Base-by-base conservation (phyloP, 106 monocot species). In the Vanilla planifolia region DNA sequence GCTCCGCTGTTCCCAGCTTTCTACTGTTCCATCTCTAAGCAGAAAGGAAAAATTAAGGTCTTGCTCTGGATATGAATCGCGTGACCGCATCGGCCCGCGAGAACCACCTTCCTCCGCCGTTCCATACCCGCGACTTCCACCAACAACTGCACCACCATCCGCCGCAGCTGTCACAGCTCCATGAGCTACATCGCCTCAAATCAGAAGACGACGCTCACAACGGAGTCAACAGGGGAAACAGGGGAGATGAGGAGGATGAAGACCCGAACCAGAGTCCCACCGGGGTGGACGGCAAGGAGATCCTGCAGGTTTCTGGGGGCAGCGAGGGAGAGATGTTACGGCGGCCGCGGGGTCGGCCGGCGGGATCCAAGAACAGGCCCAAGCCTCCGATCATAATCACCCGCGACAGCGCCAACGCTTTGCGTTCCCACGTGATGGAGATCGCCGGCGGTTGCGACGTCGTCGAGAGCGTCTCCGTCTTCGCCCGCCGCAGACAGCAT, bases 291-390 rank as follows among this genome's bases (percentile, higher is more conserved):
- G 55, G 58, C 30, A 67, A 56, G 50, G 66, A 71, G 13, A 23
- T 77, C 21, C n/a, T 47, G 17, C 41, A 44, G 10, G 13, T 55
- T 34, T 37, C 14, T 19, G 21, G 11, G 3, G 30, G 37, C 21
- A 60, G 17, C 14, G 76, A 68, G 19, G 67, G 68, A 3, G 65
- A 80, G 22, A 70, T 55, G 13, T 62, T 36, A 15, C 80, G 73
- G 5, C 76, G 85, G 0, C 76, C 85, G 0, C 76, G 80, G 1
- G 85, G 85, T 13, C 61, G 85, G 2, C 85, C 85, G 2, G 69
- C 85, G 0, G 85, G 85, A 9, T 85, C 85, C 19, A 85, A 80
- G 85, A 85, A 85, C 77, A 85, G 73, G 60, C 85, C 85, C n/a
- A 85, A 80, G 40, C 80, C 85, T 5, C 85, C 85, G 6, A 80